Base-by-base conservation (phyloP, 768 basidiomycete species). In the Lentinula detonsa region DNA sequence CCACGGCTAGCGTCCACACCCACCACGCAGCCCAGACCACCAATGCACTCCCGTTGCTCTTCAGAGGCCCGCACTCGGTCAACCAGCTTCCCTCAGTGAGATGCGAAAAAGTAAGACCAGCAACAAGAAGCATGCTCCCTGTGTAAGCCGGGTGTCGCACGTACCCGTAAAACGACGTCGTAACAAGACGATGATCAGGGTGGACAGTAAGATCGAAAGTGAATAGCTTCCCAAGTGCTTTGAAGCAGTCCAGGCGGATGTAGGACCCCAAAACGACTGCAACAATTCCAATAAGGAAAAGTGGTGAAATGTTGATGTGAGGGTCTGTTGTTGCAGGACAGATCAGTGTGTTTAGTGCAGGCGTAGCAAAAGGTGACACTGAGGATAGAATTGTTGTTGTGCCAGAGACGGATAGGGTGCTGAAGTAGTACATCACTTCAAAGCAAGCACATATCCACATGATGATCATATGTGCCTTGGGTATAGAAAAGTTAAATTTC, bases 151-250 rank as follows among this genome's bases (percentile, higher is more conserved):
- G 83, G 68, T 85, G 83, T 6, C 83, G 79, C 57, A 84, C 83
- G 61, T 78, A 77, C 7, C 68, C 62, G 65, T 85, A 85, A 60
- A 75, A 79, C 21, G 81, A 76, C 15, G 69, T 67, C 3, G 81
- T 83, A 64, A 85, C 71, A 53, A 85, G 75, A 50, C 69, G 75
- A 69, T 85, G 84, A 35, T 72, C 68, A 2, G 82, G 81, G 60
- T 79, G 81, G 43, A 85, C 69, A 46, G 82, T 82, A 46, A 85
- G 75, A 65, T 84, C 83, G 67, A 84, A 85, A 0, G 84, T 85
- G 73, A 85, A 85, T 57, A 84, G 69, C 2, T 74, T 67, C 1
- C 83, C 84, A 28, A 85, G 80, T 23, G 79, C 74, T 59, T 70
- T 72, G 77, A 82, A 85, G 65, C 83, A 84, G 63, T 75, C 77